These are phyloP conservation scores for Erodium maritimum DNA, from an alignment of 345 rosid species.

Conservation along the genomic window DNA sequence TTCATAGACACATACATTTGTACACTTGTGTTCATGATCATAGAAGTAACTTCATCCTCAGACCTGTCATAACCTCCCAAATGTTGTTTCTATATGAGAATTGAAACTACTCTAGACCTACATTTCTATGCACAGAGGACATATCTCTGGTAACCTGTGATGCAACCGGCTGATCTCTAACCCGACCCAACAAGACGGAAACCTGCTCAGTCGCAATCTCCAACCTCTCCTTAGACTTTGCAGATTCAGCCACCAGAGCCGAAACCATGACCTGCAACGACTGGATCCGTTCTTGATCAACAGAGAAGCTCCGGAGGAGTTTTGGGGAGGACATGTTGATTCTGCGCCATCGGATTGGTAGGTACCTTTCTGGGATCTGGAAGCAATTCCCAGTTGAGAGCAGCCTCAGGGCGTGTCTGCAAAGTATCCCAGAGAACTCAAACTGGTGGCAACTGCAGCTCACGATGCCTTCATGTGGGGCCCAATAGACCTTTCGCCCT, in stretches of 20 bases:
- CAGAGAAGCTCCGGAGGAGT: conserved; percentile 28
- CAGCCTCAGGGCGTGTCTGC: conserved; percentile 85
- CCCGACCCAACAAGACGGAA: conserved; percentile 53
- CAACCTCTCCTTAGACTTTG: conserved; percentile 75
- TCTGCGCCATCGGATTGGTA: conserved; percentile 76
- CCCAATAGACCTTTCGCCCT: conserved; percentile 88
- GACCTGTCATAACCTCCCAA: background rate
- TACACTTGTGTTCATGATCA: background rate
- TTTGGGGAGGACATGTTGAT: conserved; percentile 38
- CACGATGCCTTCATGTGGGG: conserved; percentile 71
- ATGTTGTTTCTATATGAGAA: no score
- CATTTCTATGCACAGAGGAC: conserved; percentile 24
- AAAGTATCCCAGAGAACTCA: conserved; percentile 92
- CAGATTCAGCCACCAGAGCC: conserved; percentile 51
- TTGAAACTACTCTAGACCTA: conserved; percentile 7
- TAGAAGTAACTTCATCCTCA: background rate
- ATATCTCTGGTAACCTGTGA: conserved; percentile 25
- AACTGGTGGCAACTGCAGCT: conserved; percentile 92
- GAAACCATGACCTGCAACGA: conserved; percentile 67
- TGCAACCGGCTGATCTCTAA: conserved; percentile 59
- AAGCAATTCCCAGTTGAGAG: conserved; percentile 90
- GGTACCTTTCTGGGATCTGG: conserved; percentile 82
- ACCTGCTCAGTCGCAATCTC: conserved; percentile 71
- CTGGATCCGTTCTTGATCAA: conserved; percentile 63
- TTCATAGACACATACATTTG: no score